Conservation (phyloP, 2,329 filamentous ascomycete species). For the Pseudocercospora ulei region DNA sequence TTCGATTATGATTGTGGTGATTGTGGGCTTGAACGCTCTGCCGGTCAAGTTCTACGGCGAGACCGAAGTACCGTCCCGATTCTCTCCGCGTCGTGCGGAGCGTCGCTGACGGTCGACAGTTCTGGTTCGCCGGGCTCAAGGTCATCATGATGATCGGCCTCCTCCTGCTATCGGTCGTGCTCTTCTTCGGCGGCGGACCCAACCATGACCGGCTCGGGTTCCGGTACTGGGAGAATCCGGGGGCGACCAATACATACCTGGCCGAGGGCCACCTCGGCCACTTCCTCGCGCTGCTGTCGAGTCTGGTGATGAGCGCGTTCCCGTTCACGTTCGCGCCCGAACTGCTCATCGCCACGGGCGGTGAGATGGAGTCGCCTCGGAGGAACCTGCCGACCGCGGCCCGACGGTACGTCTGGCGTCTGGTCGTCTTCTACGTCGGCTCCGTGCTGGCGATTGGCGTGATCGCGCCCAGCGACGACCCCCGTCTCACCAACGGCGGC, state of each 20-base stretch:
- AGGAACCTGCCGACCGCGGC: constrained; percentile 52
- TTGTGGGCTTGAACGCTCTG: constrained; percentile 41
- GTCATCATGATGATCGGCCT: constrained; percentile 46
- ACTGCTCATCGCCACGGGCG: constrained; percentile 45
- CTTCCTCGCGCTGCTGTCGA: constrained; percentile 46
- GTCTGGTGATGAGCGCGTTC: constrained; percentile 45
- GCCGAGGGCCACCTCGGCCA: constrained; percentile 42
- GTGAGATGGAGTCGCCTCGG: constrained; percentile 51
- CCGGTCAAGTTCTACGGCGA: constrained; percentile 46
- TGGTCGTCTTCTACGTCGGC: constrained; percentile 54
- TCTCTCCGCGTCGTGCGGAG: neutral
- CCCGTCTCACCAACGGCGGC: constrained; percentile 39
- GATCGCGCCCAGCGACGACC: constrained; percentile 48
- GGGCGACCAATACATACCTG: constrained; percentile 44
- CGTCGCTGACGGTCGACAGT: neutral
- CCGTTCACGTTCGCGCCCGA: constrained; percentile 50
- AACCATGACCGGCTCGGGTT: constrained; percentile 45
- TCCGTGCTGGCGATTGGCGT: constrained; percentile 52
- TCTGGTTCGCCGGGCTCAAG: constrained; percentile 39
- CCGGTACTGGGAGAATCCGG: constrained; percentile 44
- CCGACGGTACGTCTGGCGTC: constrained; percentile 52
- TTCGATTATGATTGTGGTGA: constrained; percentile 34
- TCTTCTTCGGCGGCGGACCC: constrained; percentile 50
- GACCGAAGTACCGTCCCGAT: constrained; percentile 33
- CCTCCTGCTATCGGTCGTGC: constrained; percentile 45